Percentiles rank a stretch among this genome's conserved stretches.
These are phyloP conservation scores for Nicotiana undulata DNA, from an alignment of 257 asterid species.

Conservation along the genomic window DNA sequence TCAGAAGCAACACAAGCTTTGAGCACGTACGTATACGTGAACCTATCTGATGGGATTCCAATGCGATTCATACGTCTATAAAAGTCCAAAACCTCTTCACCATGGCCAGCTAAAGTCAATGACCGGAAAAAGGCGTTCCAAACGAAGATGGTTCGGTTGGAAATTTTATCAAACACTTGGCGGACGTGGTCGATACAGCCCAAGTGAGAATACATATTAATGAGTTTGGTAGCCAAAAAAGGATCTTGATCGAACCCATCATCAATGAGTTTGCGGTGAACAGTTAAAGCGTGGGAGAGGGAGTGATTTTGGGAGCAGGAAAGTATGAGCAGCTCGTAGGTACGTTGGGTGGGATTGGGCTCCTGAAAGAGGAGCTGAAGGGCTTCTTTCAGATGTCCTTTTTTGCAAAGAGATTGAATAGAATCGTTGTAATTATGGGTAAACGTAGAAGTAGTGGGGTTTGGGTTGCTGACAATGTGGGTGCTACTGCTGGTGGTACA, in stretches of 20 bases:
- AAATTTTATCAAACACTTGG: slow-evolving; percentile 68
- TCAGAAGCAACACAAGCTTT: slow-evolving; percentile 78
- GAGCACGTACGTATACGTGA: slow-evolving; percentile 74
- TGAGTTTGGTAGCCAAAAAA: slow-evolving; percentile 86
- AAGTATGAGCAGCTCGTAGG: slow-evolving; percentile 73
- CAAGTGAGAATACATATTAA: slow-evolving; percentile 49
- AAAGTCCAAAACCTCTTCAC: slow-evolving; percentile 56
- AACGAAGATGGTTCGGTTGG: slow-evolving; percentile 46
- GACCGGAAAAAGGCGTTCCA: slow-evolving; percentile 89
- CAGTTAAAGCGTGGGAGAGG: slow-evolving; percentile 40
- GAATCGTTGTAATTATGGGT: slow-evolving; percentile 32
- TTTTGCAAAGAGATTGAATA: slow-evolving; percentile 75
- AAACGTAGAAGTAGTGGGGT: slow-evolving; percentile 6
- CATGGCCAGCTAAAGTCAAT: slow-evolving; percentile 53
- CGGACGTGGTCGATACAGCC: slow-evolving; percentile 45
- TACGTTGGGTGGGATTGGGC: slow-evolving; percentile 56
- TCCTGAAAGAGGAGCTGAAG: slow-evolving; percentile 52
- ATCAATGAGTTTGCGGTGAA: slow-evolving; percentile 45
- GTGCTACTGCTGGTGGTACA: not conserved
- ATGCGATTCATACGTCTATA: slow-evolving; percentile 55
- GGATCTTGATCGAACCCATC: slow-evolving; percentile 74
- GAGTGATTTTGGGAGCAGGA: slow-evolving; percentile 43
- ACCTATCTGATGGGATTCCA: slow-evolving; percentile 68
- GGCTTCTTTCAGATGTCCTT: slow-evolving; percentile 74
- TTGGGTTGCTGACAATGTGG: not conserved